Conservation (phyloP, 805 yeast genomes). For the Candida loeiensis region DNA sequence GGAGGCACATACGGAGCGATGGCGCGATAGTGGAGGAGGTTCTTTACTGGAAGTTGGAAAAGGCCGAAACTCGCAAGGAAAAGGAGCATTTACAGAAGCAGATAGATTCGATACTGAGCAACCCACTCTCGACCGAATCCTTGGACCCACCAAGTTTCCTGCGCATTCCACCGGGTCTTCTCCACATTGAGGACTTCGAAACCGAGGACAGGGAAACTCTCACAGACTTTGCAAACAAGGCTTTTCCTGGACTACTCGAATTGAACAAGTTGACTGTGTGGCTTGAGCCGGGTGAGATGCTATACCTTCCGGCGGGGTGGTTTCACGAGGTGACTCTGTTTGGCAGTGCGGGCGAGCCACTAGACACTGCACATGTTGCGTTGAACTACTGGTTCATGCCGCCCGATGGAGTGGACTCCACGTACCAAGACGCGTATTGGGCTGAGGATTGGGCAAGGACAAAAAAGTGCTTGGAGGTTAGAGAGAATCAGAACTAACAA, state of each 20-base stretch:
- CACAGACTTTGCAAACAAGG: constrained; percentile 29
- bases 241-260: constrained; percentile 48
- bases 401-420: constrained; percentile 35
- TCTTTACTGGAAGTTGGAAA: constrained; percentile 40
- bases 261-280: constrained; percentile 44
- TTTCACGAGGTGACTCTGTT: constrained; percentile 76
- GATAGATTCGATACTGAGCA: background rate
- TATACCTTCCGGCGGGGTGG: constrained; percentile 77
- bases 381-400: constrained; percentile 76
- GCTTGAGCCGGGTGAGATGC: constrained; percentile 60
- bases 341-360: constrained; percentile 27
- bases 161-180: constrained; percentile 55
- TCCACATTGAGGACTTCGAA: constrained; percentile 55
- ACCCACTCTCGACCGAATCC: background rate
- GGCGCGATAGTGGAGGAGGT: constrained; percentile 55
- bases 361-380: constrained; percentile 50
- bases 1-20: constrained; percentile 61
- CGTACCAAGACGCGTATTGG: constrained; percentile 56
- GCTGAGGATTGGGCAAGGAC: constrained; percentile 47
- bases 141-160: constrained; percentile 70
- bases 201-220: constrained; percentile 28
- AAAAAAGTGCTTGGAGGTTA: constrained; percentile 16
- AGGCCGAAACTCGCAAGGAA: constrained; percentile 14
- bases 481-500: background rate
- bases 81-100: background rate